phyloP scores from a whole-genome alignment of 495 filamentous ascomycete species.

The Penicillium manginii region DNA sequence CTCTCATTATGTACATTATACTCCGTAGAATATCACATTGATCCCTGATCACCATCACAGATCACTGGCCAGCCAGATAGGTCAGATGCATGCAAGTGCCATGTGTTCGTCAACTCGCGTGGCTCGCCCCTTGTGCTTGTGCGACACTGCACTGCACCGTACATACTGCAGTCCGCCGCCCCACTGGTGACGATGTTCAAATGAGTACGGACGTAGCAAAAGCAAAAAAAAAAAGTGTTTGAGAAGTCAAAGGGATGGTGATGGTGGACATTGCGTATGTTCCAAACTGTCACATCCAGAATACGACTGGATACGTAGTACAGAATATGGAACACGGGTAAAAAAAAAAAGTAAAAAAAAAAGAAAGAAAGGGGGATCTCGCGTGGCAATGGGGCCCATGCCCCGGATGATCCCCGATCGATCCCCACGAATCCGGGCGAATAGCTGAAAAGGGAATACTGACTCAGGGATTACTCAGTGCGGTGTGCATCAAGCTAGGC shows the following conservation, averaged over 20 bases:
- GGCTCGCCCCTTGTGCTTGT: neutral
- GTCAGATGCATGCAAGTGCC: constrained; percentile 35
- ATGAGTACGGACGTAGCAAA: neutral
- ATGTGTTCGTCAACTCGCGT: constrained; percentile 31
- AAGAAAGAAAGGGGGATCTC: constrained; percentile 19
- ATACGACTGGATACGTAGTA: too few species aligned
- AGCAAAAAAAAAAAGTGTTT: neutral
- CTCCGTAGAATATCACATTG: neutral
- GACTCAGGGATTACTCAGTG: constrained; percentile 1
- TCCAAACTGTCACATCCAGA: neutral
- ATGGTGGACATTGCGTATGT: neutral
- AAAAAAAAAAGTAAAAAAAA: constrained; percentile 11
- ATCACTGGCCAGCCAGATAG: neutral
- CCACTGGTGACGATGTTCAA: constrained; percentile 13
- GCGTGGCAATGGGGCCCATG: constrained; percentile 25
- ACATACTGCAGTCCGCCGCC: neutral
- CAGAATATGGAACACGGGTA: neutral
- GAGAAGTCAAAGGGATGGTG: neutral
- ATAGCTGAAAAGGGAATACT: constrained; percentile 5
- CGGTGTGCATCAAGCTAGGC: neutral
- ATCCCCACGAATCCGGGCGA: constrained; percentile 27
- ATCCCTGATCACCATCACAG: neutral
- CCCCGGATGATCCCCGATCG: constrained; percentile 40
- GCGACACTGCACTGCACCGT: neutral
- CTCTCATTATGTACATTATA: neutral